Evolutionary conservation across 352 stramenopile species (phyloP).

Genomic region (Pythium plurisporium): DNA sequence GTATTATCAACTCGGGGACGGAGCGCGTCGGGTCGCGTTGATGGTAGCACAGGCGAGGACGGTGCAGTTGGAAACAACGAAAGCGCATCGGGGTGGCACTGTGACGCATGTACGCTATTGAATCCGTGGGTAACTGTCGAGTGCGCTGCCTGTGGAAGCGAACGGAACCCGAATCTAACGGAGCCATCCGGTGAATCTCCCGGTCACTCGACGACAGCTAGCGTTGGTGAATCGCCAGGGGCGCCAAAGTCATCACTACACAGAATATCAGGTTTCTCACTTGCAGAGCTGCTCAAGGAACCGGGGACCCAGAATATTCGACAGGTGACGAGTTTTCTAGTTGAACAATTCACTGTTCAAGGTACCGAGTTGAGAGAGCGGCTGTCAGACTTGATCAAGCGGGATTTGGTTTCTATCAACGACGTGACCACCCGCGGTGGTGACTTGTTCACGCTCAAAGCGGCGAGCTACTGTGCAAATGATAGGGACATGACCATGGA

Average conservation of each 20-base stretch:
- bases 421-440: neutral
- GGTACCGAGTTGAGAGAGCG: neutral
- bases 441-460: neutral
- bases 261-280: neutral
- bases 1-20: conserved; percentile 1
- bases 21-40: neutral
- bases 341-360: neutral
- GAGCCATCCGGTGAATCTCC: conserved; percentile 13
- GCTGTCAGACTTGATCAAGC: neutral
- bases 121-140: conserved; percentile 48
- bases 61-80: neutral
- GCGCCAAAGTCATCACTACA: neutral
- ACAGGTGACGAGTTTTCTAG: conserved; percentile 13
- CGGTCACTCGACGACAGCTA: neutral
- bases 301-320: neutral
- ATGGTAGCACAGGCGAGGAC: neutral
- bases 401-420: neutral
- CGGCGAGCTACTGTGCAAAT: neutral
- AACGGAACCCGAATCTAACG: conserved; percentile 39
- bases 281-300: conserved; percentile 7
- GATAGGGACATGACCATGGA: neutral
- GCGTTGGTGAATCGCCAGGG: neutral
- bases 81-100: conserved; percentile 41
- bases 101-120: conserved; percentile 58
- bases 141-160: conserved; percentile 52